Conservation (phyloP, 768 basidiomycete genomes). For the Galerina marginata region DNA sequence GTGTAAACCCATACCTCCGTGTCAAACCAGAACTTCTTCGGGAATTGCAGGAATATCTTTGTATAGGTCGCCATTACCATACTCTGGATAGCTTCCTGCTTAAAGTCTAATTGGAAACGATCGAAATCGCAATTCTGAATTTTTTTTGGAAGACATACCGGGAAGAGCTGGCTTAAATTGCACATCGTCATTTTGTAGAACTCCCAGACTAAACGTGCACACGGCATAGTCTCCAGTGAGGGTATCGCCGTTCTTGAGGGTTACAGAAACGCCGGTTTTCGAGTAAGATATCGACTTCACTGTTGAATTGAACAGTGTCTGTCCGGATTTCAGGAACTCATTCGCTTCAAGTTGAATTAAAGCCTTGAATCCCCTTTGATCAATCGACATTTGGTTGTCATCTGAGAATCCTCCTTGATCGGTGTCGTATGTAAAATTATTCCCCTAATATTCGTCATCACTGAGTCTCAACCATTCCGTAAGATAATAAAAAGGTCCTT, state of each 20-base stretch:
- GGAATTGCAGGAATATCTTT: slow-evolving; percentile 71
- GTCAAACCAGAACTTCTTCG: slow-evolving; percentile 60
- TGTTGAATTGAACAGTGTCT: slow-evolving; percentile 55
- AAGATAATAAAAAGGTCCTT: background rate
- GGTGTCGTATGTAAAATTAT: slow-evolving; percentile 63
- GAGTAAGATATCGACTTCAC: slow-evolving; percentile 55
- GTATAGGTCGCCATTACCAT: slow-evolving; percentile 72
- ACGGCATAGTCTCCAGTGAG: slow-evolving; percentile 63
- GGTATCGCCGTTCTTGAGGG: slow-evolving; percentile 45
- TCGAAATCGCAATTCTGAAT: background rate
- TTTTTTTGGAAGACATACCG: slow-evolving; percentile 20
- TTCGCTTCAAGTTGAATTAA: slow-evolving; percentile 62
- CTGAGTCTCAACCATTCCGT: background rate
- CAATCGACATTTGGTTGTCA: slow-evolving; percentile 57
- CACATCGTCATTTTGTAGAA: slow-evolving; percentile 69
- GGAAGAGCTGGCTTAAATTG: slow-evolving; percentile 60
- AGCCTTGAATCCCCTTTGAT: slow-evolving; percentile 66
- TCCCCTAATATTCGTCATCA: slow-evolving; percentile 43
- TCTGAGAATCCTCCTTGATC: slow-evolving; percentile 64
- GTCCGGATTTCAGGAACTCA: slow-evolving; percentile 53
- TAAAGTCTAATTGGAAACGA: slow-evolving; percentile 41
- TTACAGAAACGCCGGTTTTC: slow-evolving; percentile 50
- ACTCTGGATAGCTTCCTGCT: slow-evolving; percentile 66
- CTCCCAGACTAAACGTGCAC: slow-evolving; percentile 73
- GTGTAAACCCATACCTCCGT: slow-evolving; percentile 34